A percentile compares a stretch with the other conserved stretches of the same genome.
These are phyloP conservation scores for Ascochyta clinopodiicola DNA, from an alignment of 2,329 filamentous ascomycete genomes.

Conservation along the genomic window DNA sequence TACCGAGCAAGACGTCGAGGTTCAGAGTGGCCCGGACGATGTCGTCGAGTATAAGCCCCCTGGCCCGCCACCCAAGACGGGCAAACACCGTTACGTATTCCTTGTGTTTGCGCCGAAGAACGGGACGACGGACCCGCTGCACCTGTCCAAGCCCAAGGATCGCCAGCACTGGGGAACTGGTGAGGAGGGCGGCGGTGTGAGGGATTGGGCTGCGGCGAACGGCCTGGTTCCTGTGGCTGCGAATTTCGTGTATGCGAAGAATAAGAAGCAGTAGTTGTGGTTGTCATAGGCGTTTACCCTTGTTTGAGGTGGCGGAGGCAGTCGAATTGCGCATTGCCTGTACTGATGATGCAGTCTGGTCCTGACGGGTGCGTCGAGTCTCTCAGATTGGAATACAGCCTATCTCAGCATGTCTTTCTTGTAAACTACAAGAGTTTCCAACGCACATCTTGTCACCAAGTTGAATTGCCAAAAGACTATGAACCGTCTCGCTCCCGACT, in stretches of 20 bases:
- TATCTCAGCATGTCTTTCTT: too few species aligned
- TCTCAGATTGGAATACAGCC: too few species aligned
- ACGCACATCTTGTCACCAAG: too few species aligned
- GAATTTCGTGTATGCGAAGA: constrained; percentile 57
- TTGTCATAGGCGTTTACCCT: background rate
- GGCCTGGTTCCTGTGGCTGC: constrained; percentile 54
- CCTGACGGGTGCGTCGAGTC: too few species aligned
- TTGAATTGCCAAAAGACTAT: too few species aligned
- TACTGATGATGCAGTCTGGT: too few species aligned
- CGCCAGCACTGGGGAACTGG: constrained; percentile 64
- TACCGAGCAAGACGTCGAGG: constrained; percentile 9
- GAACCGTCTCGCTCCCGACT: too few species aligned
- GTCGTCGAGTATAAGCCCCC: constrained; percentile 61
- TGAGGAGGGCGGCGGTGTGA: constrained; percentile 56
- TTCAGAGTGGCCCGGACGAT: constrained; percentile 40
- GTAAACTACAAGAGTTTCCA: too few species aligned
- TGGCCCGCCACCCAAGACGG: constrained; percentile 61
- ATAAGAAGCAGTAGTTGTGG: constrained; percentile 54
- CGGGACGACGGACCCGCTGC: constrained; percentile 50
- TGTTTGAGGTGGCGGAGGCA: too few species aligned
- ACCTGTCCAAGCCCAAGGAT: constrained; percentile 56
- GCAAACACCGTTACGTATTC: constrained; percentile 65
- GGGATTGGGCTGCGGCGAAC: constrained; percentile 59
- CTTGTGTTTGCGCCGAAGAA: constrained; percentile 57
- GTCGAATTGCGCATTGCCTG: too few species aligned